Conservation (phyloP, 164 flowering plant genomes). For the Annona squamosa region DNA sequence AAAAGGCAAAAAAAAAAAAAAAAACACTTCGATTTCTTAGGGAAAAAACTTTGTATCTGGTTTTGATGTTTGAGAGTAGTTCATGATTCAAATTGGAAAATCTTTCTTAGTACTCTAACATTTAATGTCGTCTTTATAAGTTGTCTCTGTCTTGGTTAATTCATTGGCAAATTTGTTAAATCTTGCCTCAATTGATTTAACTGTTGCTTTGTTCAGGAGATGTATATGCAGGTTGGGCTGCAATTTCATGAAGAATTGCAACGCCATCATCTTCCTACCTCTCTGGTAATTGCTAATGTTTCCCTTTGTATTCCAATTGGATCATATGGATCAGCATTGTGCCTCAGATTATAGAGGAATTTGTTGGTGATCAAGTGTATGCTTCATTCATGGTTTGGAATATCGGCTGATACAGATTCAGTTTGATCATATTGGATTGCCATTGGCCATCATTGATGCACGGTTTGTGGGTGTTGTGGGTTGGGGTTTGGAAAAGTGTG, state of each 20-base stretch:
- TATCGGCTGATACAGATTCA: too few relatives aligned
- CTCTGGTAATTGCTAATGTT: slow-evolving; percentile 41
- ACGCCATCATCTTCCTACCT: slow-evolving; percentile 69
- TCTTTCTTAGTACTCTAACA: background rate
- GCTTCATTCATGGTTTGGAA: too few relatives aligned
- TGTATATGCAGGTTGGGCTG: slow-evolving; percentile 83
- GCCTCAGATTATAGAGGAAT: too few relatives aligned
- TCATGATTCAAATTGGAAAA: background rate
- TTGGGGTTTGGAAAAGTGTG: too few relatives aligned
- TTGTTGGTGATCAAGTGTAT: background rate
- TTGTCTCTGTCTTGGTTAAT: background rate
- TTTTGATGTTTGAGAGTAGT: background rate
- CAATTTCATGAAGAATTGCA: slow-evolving; percentile 93
- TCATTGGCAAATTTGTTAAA: slow-evolving; percentile 2
- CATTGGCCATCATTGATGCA: too few relatives aligned
- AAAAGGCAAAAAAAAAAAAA: too few relatives aligned
- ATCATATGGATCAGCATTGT: background rate
- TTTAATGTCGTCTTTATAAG: background rate
- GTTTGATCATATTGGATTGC: too few relatives aligned
- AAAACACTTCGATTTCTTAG: background rate
- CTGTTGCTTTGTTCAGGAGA: slow-evolving; percentile 54
- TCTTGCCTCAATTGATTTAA: background rate
- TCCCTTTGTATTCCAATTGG: background rate
- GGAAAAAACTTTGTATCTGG: background rate
- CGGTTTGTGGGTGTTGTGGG: too few relatives aligned